Conservation (phyloP, 305 asterid genomes). For the Solanum hybrid region DNA sequence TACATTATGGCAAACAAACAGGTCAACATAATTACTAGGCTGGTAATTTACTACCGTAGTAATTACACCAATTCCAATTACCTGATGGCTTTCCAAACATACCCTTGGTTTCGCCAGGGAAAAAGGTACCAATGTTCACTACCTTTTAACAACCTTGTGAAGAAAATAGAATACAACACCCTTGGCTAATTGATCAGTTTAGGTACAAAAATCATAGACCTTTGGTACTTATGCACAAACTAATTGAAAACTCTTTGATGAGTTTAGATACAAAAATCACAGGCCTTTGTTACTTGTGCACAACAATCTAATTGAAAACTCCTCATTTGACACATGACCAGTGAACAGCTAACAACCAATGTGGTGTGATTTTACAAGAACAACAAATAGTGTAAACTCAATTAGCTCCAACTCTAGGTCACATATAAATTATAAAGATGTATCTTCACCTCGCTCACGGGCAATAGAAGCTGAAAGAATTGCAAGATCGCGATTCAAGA, state of each 20-base stretch:
- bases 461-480: slow-evolving; percentile 94
- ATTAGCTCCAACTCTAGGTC: not conserved
- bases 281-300: not conserved
- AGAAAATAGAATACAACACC: not conserved
- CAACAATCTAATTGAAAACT: not conserved
- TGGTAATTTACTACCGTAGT: too few relatives aligned
- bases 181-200: not conserved
- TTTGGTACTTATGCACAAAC: not conserved
- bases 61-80: too few relatives aligned
- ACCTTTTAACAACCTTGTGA: not conserved
- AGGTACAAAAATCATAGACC: not conserved
- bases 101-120: not conserved
- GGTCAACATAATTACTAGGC: too few relatives aligned
- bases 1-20: too few relatives aligned
- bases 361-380: not conserved
- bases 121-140: not conserved
- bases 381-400: not conserved
- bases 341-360: not conserved
- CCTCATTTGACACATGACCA: not conserved
- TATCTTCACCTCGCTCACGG: slow-evolving; percentile 69
- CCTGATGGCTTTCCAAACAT: too few relatives aligned
- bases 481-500: slow-evolving; percentile 79
- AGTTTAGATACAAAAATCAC: not conserved
- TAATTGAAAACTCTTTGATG: not conserved
- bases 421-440: slow-evolving; percentile 1